A percentile compares a stretch with the other conserved stretches of the same genome.
Evolutionary conservation across 176 grass and related monocot genomes (phyloP).

Genomic region (Puya raimondii): DNA sequence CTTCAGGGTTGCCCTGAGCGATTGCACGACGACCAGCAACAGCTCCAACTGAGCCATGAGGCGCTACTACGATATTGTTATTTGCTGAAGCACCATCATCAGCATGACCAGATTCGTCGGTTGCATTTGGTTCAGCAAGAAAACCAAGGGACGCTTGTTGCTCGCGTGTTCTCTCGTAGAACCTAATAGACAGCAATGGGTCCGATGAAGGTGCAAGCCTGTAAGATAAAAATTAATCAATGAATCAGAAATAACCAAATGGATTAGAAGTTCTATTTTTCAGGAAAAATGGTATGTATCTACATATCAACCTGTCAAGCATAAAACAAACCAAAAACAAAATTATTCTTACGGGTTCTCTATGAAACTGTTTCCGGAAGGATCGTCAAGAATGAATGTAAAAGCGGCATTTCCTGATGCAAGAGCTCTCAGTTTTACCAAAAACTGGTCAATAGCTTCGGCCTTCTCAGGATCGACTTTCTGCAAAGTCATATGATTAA

Average conservation of each 20-base stretch:
- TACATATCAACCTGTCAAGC: too few species aligned
- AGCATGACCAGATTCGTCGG: conserved; percentile 32
- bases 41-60: conserved; percentile 87
- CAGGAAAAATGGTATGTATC: background rate
- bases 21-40: conserved; percentile 75
- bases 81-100: conserved; percentile 25
- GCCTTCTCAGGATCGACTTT: conserved; percentile 87
- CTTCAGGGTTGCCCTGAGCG: conserved; percentile 76
- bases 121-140: conserved; percentile 54
- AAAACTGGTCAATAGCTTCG: conserved; percentile 82
- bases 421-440: conserved; percentile 65
- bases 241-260: background rate
- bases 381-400: conserved; percentile 87
- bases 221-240: conserved; percentile 12
- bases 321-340: background rate
- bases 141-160: conserved; percentile 75
- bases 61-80: conserved; percentile 20
- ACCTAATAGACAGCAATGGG: conserved; percentile 61
- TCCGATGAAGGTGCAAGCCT: conserved; percentile 67
- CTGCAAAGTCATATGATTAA: conserved; percentile 34
- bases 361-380: conserved; percentile 90
- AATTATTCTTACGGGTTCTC: conserved; percentile 67
- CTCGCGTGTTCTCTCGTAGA: conserved; percentile 78
- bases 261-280: background rate
- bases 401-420: conserved; percentile 59